Percentiles rank a stretch among this genome's conserved stretches.
Evolutionary conservation across 2,329 filamentous ascomycete species (phyloP).

Genomic region (Aspergillus fijiensis): DNA sequence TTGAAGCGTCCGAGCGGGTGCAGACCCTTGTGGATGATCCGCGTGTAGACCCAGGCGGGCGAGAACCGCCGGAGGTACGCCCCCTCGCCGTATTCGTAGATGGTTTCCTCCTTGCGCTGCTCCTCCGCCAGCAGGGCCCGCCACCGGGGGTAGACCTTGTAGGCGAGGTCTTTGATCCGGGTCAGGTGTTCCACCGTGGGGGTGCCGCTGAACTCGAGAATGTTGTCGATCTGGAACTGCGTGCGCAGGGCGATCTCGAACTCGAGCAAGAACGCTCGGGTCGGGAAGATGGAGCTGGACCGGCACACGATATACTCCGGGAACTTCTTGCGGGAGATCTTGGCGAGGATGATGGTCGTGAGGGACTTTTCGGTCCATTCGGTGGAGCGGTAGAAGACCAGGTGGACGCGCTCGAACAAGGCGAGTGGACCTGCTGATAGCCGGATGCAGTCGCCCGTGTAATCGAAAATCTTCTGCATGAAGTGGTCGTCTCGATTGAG

Average conservation of each 20-base stretch:
- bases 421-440: conserved; percentile 70
- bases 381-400: conserved; percentile 93
- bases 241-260: conserved; percentile 84
- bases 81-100: conserved; percentile 81
- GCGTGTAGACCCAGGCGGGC: conserved; percentile 88
- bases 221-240: conserved; percentile 76
- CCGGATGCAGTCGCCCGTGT: conserved; percentile 79
- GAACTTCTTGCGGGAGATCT: conserved; percentile 83
- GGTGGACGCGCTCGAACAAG: conserved; percentile 88
- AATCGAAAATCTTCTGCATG: conserved; percentile 70
- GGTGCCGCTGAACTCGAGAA: conserved; percentile 76
- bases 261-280: conserved; percentile 72
- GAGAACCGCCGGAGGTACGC: conserved; percentile 87
- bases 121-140: conserved; percentile 69
- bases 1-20: conserved; percentile 79
- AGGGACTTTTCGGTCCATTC: conserved; percentile 98
- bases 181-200: conserved; percentile 65
- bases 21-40: conserved; percentile 85
- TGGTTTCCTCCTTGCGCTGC: conserved; percentile 69
- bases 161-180: conserved; percentile 68
- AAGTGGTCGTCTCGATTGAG: conserved; percentile 73
- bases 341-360: conserved; percentile 89
- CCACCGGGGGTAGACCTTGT: conserved; percentile 80
- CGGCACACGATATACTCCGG: conserved; percentile 87
- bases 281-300: conserved; percentile 83